phyloP scores from a whole-genome alignment of 2,329 filamentous ascomycete genomes.

The Penicillium oxalicum region DNA sequence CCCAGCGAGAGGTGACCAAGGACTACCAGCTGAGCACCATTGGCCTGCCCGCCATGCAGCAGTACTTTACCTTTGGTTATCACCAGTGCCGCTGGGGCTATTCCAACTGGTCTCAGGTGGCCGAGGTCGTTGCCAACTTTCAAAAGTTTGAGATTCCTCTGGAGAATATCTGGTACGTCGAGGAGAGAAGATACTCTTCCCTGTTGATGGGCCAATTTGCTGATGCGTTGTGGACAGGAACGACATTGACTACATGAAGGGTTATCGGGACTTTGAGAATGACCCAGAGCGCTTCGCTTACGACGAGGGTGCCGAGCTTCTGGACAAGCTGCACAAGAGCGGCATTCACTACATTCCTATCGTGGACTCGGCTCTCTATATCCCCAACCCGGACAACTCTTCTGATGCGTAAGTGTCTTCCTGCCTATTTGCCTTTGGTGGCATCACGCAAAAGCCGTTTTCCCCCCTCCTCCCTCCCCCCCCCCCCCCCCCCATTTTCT shows the following conservation, averaged over 20 bases:
- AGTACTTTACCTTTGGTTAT: conserved; percentile 75
- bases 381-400: conserved; percentile 63
- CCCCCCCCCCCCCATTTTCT: not conserved
- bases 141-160: conserved; percentile 52
- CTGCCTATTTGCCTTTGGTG: no score
- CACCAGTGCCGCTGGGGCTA: conserved; percentile 85
- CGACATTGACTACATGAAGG: conserved; percentile 55
- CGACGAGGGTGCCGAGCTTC: conserved; percentile 46
- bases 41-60: conserved; percentile 70
- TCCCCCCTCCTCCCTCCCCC: no score
- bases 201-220: not conserved
- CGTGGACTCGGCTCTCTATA: conserved; percentile 61
- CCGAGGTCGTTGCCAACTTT: conserved; percentile 52
- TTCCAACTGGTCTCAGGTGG: conserved; percentile 61
- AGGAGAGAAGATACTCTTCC: not conserved
- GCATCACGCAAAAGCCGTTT: no score
- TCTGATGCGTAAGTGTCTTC: conserved; percentile 54
- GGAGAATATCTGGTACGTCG: conserved; percentile 43
- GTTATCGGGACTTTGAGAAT: conserved; percentile 55
- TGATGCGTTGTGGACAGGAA: conserved; percentile 12
- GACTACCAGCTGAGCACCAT: conserved; percentile 63
- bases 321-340: conserved; percentile 48
- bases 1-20: conserved; percentile 60
- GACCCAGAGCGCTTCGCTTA: conserved; percentile 50
- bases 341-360: conserved; percentile 57